Conservation (phyloP, 139 green algal genomes). For the Micractinium sp. region DNA sequence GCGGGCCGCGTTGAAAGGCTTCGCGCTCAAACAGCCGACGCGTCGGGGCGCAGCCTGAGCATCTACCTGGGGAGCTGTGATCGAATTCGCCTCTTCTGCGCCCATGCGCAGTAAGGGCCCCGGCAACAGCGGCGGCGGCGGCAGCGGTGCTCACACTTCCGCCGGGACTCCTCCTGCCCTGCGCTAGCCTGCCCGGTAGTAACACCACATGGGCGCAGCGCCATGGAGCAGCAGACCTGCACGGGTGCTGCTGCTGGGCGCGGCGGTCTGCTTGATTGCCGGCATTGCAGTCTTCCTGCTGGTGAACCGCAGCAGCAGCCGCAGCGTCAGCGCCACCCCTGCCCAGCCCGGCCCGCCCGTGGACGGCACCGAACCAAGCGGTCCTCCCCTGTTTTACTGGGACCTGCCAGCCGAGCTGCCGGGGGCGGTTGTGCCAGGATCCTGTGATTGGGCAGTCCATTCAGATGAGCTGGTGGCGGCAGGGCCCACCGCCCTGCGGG, state of each 20-base stretch:
- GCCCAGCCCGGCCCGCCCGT: not conserved
- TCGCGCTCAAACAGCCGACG: too few species aligned
- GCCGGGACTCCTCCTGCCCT: too few species aligned
- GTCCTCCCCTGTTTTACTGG: not conserved
- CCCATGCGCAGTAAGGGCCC: too few species aligned
- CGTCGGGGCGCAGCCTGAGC: too few species aligned
- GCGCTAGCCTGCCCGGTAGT: too few species aligned
- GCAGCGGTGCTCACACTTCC: too few species aligned
- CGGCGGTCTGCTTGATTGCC: not conserved
- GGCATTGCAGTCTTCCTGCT: not conserved
- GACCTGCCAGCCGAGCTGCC: not conserved
- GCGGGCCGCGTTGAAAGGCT: too few species aligned
- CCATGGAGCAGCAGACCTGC: too few species aligned
- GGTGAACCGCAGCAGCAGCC: not conserved
- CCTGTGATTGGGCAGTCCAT: not conserved
- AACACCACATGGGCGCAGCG: too few species aligned
- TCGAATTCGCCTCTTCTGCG: too few species aligned
- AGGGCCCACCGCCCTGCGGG: not conserved
- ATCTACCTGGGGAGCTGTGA: too few species aligned
- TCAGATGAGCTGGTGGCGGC: not conserved
- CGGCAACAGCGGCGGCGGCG: too few species aligned
- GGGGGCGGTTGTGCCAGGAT: not conserved
- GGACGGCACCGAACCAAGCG: not conserved
- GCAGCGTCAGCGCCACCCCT: not conserved
- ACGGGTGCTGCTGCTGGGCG: not conserved